Percentiles rank a stretch among this genome's conserved stretches.
Evolutionary conservation across 2,329 filamentous ascomycete genomes (phyloP).

Genomic region (Tolypocladium inflatum): DNA sequence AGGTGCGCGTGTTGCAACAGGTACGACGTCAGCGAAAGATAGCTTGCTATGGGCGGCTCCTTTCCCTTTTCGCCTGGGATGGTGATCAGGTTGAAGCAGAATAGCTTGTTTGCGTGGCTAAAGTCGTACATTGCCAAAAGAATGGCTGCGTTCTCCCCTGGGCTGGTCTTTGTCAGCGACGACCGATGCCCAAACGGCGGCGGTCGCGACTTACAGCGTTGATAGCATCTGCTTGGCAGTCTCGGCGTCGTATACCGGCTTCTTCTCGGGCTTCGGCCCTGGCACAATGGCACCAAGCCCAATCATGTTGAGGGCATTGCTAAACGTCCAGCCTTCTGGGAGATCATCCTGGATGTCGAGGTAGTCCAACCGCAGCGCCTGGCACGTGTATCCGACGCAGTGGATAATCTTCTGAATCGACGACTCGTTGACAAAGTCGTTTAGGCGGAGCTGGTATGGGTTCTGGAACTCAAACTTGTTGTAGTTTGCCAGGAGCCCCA

Average conservation of each 20-base stretch:
- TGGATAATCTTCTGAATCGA: constrained; percentile 75
- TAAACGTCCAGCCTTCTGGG: constrained; percentile 80
- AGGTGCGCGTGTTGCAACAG: constrained; percentile 88
- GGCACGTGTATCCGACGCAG: constrained; percentile 66
- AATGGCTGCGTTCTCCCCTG: constrained; percentile 67
- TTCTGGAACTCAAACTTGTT: constrained; percentile 99
- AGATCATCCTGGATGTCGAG: constrained; percentile 81
- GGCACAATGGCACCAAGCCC: constrained; percentile 70
- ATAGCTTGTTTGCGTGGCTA: constrained; percentile 86
- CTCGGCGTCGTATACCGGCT: constrained; percentile 58
- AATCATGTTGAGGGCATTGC: constrained; percentile 72
- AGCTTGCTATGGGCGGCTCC: constrained; percentile 69
- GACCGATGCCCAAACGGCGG: neutral
- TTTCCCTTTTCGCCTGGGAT: constrained; percentile 51
- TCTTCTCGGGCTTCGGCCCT: constrained; percentile 52
- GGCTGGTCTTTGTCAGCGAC: constrained; percentile 39
- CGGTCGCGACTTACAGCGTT: constrained; percentile 50
- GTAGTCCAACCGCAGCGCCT: constrained; percentile 61
- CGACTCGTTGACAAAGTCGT: constrained; percentile 89
- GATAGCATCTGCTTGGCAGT: constrained; percentile 75
- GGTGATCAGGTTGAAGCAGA: constrained; percentile 75
- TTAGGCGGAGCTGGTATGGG: constrained; percentile 82
- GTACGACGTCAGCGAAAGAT: constrained; percentile 85
- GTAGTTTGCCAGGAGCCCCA: constrained; percentile 89
- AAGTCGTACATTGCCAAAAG: constrained; percentile 89